Percentiles rank a stretch among this genome's conserved stretches.
Conservation (phyloP, 306 rosid species). For the Castanea sativa region DNA sequence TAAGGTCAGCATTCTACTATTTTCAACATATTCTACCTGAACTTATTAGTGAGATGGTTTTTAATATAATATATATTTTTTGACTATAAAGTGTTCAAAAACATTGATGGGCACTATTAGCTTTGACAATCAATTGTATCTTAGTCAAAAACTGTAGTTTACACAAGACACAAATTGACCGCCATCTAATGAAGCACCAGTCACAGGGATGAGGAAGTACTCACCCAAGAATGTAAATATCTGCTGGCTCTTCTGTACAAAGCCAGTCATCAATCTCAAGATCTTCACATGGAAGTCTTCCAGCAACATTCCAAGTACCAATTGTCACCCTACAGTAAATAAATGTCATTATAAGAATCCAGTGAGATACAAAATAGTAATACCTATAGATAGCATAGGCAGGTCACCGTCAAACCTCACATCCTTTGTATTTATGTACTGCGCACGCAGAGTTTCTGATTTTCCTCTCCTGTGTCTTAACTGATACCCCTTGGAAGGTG, state of each 20-base stretch:
- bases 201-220: constrained; percentile 28
- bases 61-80: neutral
- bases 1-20: neutral
- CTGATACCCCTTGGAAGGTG: constrained; percentile 39
- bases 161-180: no score
- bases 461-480: constrained; percentile 80
- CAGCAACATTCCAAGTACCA: constrained; percentile 96
- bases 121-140: neutral
- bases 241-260: constrained; percentile 64
- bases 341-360: constrained; percentile 21
- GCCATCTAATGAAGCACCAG: neutral
- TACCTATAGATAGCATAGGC: constrained; percentile 18
- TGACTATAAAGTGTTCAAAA: neutral
- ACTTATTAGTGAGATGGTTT: neutral
- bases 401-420: constrained; percentile 57
- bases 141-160: neutral
- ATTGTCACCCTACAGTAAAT: constrained; percentile 64
- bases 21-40: neutral
- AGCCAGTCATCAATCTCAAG: constrained; percentile 90
- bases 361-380: constrained; percentile 19
- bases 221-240: constrained; percentile 87
- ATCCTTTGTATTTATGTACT: constrained; percentile 90
- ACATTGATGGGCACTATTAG: neutral
- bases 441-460: constrained; percentile 91
- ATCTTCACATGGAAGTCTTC: constrained; percentile 67